Base-by-base conservation (phyloP, 78 protist genomes). In the Monocercomonoides exilis region DNA sequence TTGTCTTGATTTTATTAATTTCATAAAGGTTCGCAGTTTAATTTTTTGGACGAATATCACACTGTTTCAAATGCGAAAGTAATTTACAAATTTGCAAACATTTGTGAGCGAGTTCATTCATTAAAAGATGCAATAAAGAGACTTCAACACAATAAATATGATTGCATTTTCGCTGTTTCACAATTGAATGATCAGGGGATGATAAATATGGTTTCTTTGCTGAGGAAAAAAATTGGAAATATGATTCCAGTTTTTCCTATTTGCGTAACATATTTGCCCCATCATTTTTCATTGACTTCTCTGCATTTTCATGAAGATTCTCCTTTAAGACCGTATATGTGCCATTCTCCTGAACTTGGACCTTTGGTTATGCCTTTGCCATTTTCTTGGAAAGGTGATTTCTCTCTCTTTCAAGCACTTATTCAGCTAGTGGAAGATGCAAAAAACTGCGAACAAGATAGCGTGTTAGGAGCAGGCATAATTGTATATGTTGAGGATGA, bases 111-210 rank as follows among this genome's bases (percentile, higher is more conserved):
- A 5, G 6, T 21, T 38, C 36, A 33, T 5, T 38, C 82, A 33
- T 21, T 33, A 41, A 41, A 33, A 32, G 42, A 79, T 4, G 82
- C 82, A 5, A 41, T 38, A 79, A 6, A 79, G 11, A 32, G 11
- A 5, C 42, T 79, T 29, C 6, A 6, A 41, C 4, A 79, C 6
- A 6, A 41, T 29, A 4, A 79, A 4, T 79, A 38, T 41, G 82
- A 79, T 6, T 4, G n/a, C 45, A 79, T 79, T 79, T 33, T 79
- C 4, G 36, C 82, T 4, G 42, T 79, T 4, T 4, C 11, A 38
- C 82, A 79, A 41, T 79, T 79, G 45, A 79, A 79, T 21, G 82
- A 79, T 6, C 45, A 6, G 4, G 82, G 82, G 70, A 54, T 54
- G 70, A 54, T 54, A 54, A 54, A 54, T 29, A 54, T 21, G 11